Conservation (phyloP, 805 yeast genomes). For the Jamesozyma hellenica region DNA sequence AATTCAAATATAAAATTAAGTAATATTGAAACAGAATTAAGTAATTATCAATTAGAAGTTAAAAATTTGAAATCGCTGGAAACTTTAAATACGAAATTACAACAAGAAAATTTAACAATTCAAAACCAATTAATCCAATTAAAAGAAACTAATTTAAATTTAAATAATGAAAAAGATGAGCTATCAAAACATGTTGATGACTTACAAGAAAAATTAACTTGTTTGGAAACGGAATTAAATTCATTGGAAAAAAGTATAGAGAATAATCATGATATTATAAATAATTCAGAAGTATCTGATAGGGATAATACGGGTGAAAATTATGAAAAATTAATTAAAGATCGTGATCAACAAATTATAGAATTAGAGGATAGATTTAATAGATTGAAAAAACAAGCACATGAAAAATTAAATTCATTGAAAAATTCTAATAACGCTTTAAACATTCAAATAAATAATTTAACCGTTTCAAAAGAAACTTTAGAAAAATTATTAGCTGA, state of each 20-base stretch:
- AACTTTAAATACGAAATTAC: slow-evolving; percentile 13
- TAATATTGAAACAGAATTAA: slow-evolving; percentile 22
- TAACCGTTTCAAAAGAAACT: slow-evolving; percentile 29
- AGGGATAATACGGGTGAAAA: no score
- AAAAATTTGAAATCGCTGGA: slow-evolving; percentile 30
- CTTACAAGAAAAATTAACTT: slow-evolving; percentile 16
- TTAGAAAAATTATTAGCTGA: slow-evolving; percentile 18
- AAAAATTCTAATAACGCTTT: slow-evolving; percentile 32
- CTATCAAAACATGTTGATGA: slow-evolving; percentile 33
- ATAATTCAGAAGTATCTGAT: slow-evolving; percentile 9
- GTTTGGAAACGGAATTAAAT: slow-evolving; percentile 22
- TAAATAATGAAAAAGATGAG: slow-evolving; percentile 41
- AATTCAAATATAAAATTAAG: slow-evolving; percentile 41
- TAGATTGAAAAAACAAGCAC: slow-evolving; percentile 28
- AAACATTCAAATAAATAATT: slow-evolving; percentile 28
- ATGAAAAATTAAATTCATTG: slow-evolving; percentile 26
- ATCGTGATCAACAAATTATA: slow-evolving; percentile 19
- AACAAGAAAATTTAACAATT: slow-evolving; percentile 33
- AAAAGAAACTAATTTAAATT: slow-evolving; percentile 57
- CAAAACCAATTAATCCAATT: slow-evolving; percentile 52
- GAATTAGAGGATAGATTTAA: slow-evolving; percentile 28
- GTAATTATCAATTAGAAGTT: slow-evolving; percentile 41
- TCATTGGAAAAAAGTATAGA: slow-evolving; percentile 34
- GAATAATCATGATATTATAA: slow-evolving; percentile 41
- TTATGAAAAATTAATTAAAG: slow-evolving; percentile 25